Conservation (phyloP, 441 rosid genomes). For the Gossypium davidsonii region DNA sequence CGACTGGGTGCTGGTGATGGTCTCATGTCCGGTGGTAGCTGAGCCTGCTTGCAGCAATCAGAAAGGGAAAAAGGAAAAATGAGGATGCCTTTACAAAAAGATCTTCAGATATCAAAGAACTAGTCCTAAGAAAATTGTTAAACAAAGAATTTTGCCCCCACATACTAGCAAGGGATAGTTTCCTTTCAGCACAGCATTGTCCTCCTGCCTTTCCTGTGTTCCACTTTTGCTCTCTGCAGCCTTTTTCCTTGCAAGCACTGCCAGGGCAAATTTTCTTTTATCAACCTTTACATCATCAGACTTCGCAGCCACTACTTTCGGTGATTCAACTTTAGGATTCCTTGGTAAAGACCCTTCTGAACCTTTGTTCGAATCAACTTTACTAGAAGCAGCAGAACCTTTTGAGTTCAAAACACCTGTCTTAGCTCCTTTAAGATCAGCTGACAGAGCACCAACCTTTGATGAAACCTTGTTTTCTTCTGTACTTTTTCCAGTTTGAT, state of each 20-base stretch:
- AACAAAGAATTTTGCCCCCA: not conserved
- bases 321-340: conserved; percentile 28
- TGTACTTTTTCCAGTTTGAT: conserved; percentile 24
- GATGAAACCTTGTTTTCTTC: conserved; percentile 36
- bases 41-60: conserved; percentile 60
- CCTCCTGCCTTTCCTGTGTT: conserved; percentile 49
- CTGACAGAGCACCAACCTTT: conserved; percentile 27
- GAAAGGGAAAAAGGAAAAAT: not conserved
- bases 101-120: not conserved
- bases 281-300: conserved; percentile 64
- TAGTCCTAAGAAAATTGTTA: not conserved
- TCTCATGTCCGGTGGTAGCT: conserved; percentile 80
- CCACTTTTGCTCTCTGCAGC: conserved; percentile 49
- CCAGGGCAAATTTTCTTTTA: conserved; percentile 92
- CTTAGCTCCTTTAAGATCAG: conserved; percentile 37
- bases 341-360: conserved; percentile 26
- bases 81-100: not conserved
- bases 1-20: conserved; percentile 64
- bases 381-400: conserved; percentile 29
- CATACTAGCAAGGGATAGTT: conserved; percentile 81
- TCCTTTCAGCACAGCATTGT: conserved; percentile 55
- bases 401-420: conserved; percentile 40
- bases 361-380: conserved; percentile 28
- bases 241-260: conserved; percentile 91
- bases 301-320: conserved; percentile 35